Evolutionary conservation across 2,329 filamentous ascomycete species (phyloP), one percentile per base, ranked within the genome.

Genomic region (Colletotrichum karsti): DNA sequence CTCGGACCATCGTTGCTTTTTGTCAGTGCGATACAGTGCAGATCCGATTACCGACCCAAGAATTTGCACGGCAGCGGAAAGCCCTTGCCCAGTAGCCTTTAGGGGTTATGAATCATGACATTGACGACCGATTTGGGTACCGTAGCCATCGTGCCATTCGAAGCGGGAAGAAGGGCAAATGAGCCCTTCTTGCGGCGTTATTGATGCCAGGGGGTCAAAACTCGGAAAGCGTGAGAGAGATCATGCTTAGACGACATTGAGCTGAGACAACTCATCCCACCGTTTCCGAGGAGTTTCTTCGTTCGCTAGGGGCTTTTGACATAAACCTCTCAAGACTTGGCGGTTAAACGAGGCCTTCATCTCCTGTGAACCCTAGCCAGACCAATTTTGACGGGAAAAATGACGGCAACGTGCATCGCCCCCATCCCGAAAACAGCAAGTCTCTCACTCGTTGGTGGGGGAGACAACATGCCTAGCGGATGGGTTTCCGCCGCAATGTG

Each of bases 11-110:
- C n/a, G 8, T 30, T 12, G 48, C 18, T 15, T 41, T 20, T 24
- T 7, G 51, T 67, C 59, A 67, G 64, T 67, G 64, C 60, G 60
- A 54, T 30, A 46, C 30, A 26, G n/a, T 22, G 65, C 46, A 64
- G 65, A 64, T 64, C 60, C 65, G 65, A 67, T 64, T 54, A 37
- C 65, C 65, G 65, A 64, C 37, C 60, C 60, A 63, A 18, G 20
- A 37, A 12, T 28, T 28, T 58, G n/a, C 41, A 30, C 48, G 13
- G 46, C 24, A 39, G 9, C n/a, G 18, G n/a, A 37, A 18, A 35
- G 30, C 22, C 30, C 35, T 10, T 24, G 57, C 28, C n/a, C 5
- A 28, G 5, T 20, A 28, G 10, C 12, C 9, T 12, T 13, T 2
- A 18, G 37, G 30, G 18, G 22, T 42, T 13, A 42, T 41, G 22